phyloP scores from a whole-genome alignment of 2,329 filamentous ascomycete species.

The Colletotrichum nymphaeae region DNA sequence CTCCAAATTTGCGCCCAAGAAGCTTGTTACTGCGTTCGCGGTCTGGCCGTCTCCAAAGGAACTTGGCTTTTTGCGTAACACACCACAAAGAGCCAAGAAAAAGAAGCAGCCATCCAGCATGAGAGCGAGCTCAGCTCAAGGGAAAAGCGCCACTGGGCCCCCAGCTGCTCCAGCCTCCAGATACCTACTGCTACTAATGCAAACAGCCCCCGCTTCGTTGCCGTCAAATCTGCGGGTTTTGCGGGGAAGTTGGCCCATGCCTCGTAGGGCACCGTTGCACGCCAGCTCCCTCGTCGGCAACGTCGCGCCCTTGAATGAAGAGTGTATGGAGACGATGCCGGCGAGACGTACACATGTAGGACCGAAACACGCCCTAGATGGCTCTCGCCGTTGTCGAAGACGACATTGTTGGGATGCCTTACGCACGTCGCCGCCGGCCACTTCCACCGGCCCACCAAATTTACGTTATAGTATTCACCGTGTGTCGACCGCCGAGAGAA shows the following conservation, averaged over 20 bases:
- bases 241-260: conserved; percentile 32
- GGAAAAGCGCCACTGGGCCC: conserved; percentile 10
- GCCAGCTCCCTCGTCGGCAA: background rate
- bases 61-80: conserved; percentile 7
- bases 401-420: conserved; percentile 1
- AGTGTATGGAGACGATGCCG: conserved; percentile 7
- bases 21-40: conserved; percentile 1
- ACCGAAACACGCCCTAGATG: background rate
- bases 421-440: conserved; percentile 28
- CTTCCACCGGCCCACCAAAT: conserved; percentile 19
- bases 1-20: background rate
- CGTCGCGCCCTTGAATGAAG: background rate
- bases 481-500: conserved; percentile 4
- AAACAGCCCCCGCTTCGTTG: conserved; percentile 27
- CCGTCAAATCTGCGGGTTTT: conserved; percentile 30
- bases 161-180: conserved; percentile 1
- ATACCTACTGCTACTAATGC: conserved; percentile 21
- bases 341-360: background rate
- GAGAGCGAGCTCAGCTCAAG: background rate
- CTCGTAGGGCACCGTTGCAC: conserved; percentile 22
- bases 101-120: background rate
- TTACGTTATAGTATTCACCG: conserved; percentile 31
- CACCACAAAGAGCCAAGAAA: conserved; percentile 3
- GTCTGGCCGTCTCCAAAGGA: background rate
- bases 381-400: background rate